Base-by-base conservation (phyloP, 73 alveolate genomes). In the Effrenium voratum region DNA sequence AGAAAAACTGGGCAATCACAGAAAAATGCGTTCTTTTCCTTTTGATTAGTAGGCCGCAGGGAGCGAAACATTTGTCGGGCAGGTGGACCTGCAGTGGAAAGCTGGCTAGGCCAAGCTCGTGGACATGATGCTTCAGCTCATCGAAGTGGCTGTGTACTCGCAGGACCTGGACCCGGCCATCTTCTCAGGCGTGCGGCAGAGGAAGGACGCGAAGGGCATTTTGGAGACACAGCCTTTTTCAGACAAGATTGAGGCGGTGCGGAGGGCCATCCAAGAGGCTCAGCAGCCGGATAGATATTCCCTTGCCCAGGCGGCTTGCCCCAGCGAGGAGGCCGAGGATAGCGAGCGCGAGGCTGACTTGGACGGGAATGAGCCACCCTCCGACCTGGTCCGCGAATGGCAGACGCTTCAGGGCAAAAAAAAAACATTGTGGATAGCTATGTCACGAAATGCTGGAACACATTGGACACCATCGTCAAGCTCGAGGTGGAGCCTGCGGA, bases 1-100 rank as follows among this genome's bases (percentile, higher is more conserved):
- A 55, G 68, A 13, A 22, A 13, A 22, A 55, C 22, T 55, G 10
- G 10, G 22, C 10, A 55, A 55, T 55, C 22, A 13, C 68, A n/a
- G n/a, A n/a, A n/a, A n/a, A n/a, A n/a, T n/a, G n/a, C n/a, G n/a
- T n/a, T n/a, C n/a, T n/a, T n/a, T n/a, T n/a, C n/a, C n/a, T n/a
- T n/a, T n/a, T n/a, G n/a, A n/a, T n/a, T n/a, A n/a, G n/a, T n/a
- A n/a, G n/a, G n/a, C n/a, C n/a, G n/a, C n/a, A n/a, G n/a, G n/a
- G n/a, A n/a, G n/a, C n/a, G n/a, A n/a, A n/a, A n/a, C n/a, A n/a
- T n/a, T n/a, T n/a, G n/a, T n/a, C 16, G 8, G 55, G 50, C 52
- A 73, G 84, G 84, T 73, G 24, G 84, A 73, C 28, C 50, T 73
- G 52, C 84, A 73, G 84, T 73, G 84, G 84, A 73, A 73, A 24